Conservation (phyloP, 148 eudicot genomes). For the Chenopodium formosanum region DNA sequence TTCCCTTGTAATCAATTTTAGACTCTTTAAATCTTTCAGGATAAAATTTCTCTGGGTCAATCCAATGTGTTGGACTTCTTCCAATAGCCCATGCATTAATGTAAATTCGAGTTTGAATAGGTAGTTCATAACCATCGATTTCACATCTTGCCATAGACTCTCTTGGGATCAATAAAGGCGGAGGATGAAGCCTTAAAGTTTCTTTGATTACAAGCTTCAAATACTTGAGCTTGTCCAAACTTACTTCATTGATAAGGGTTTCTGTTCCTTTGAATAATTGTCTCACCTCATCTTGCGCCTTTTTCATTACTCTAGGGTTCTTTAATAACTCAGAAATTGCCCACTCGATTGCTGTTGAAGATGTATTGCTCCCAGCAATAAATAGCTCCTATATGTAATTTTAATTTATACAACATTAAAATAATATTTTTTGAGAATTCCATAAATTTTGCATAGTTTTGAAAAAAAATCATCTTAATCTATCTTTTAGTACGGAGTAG, state of each 20-base stretch:
- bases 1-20: conserved; percentile 29
- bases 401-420: no score
- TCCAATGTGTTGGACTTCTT: conserved; percentile 38
- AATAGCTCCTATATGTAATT: conserved; percentile 3
- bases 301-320: conserved; percentile 37
- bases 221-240: conserved; percentile 28
- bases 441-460: no score
- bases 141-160: conserved; percentile 21
- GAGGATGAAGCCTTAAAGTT: conserved; percentile 38
- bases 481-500: no score
- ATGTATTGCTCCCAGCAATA: conserved; percentile 36
- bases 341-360: conserved; percentile 38
- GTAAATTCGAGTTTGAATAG: conserved; percentile 24
- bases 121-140: conserved; percentile 17
- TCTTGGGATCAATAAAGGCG: conserved; percentile 37
- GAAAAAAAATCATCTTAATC: no score
- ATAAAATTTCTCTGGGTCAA: conserved; percentile 24
- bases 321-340: conserved; percentile 40
- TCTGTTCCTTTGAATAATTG: conserved; percentile 4
- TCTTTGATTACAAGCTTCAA: conserved; percentile 34
- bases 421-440: no score
- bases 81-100: conserved; percentile 38
- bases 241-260: conserved; percentile 15
- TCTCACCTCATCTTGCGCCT: conserved; percentile 37
- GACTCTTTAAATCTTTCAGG: conserved; percentile 39